Evolutionary conservation across 305 asterid species (phyloP), one percentile per base, ranked within the genome.

Genomic region (Lippia alba): DNA sequence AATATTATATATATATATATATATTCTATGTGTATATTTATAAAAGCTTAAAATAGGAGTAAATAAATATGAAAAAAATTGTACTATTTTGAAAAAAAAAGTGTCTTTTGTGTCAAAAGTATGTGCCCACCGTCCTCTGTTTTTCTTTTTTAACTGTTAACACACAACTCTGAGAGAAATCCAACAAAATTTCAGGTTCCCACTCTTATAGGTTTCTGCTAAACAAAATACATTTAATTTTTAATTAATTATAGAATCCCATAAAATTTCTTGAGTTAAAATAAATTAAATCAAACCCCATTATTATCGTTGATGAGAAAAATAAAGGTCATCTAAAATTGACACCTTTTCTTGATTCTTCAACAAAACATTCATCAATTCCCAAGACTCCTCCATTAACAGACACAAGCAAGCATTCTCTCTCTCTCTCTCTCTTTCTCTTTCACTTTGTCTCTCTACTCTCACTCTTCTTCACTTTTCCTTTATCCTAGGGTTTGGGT

Each of bases 331-430:
- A 33, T 67, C 46, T 64, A 69, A 64, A 60, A 56, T 55, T 69
- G 62, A 64, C 71, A 71, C 72, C 65, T 80, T 82, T 64, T 76
- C 74, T 63, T 80, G 76, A 67, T 78, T 68, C 78, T 78, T 80
- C 76, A 78, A 74, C 81, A 75, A 78, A 79, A 82, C 84, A 80
- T 75, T 77, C 78, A 78, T 84, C 96, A 83, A 73, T 79, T 88
- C 86, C 91, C 88, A 79, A 82, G 75, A 75, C 54, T 66, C 67
- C 74, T 66, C 82, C 77, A 72, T 66, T 74, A 67, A 77, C 76
- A 68, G 61, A 58, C 40, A 58, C 75, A 78, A 66, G 65, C 45
- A 55, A 41, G 49, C 58, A 56, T 56, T 19, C 71, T 17, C 51
- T 12, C 48, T 56, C 48, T 61, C 66, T 33, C 57, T 48, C 49